A percentile compares a stretch with the other conserved stretches of the same genome.
phyloP scores from a whole-genome alignment of 2,329 filamentous ascomycete genomes.

The Pyrenochaeta sp. region DNA sequence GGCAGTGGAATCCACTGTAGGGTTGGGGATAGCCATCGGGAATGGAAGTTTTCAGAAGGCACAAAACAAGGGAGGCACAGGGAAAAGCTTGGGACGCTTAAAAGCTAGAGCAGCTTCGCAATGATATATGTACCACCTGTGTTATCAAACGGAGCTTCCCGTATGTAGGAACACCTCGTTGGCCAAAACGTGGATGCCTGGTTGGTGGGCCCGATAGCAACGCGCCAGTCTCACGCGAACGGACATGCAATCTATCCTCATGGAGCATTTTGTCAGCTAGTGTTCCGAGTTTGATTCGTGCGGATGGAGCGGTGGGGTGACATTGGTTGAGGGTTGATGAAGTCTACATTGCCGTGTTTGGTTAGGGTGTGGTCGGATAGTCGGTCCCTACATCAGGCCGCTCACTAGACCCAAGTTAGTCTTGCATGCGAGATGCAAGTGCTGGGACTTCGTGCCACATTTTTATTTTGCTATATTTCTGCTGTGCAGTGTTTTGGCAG shows the following conservation, averaged over 20 bases:
- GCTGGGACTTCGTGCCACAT: neutral
- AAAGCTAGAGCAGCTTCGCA: too few relatives aligned
- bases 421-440: neutral
- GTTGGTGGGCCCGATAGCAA: constrained; percentile 3
- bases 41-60: neutral
- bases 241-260: neutral
- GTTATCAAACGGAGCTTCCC: constrained; percentile 5
- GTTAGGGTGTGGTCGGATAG: constrained; percentile 5
- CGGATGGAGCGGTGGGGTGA: constrained; percentile 6
- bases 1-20: neutral
- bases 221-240: constrained; percentile 10
- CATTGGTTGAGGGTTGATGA: constrained; percentile 12
- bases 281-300: constrained; percentile 5
- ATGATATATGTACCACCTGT: constrained; percentile 10
- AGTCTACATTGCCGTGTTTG: constrained; percentile 17
- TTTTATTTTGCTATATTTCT: neutral
- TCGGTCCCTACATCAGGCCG: neutral
- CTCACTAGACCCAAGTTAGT: neutral
- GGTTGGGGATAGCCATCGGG: constrained; percentile 10
- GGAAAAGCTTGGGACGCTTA: neutral
- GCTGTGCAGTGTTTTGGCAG: neutral
- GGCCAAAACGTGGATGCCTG: constrained; percentile 10
- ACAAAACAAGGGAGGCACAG: neutral
- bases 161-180: constrained; percentile 7
- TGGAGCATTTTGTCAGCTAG: neutral